These are phyloP conservation scores for Murraya paniculata DNA, from an alignment of 345 rosid genomes.

Conservation along the genomic window DNA sequence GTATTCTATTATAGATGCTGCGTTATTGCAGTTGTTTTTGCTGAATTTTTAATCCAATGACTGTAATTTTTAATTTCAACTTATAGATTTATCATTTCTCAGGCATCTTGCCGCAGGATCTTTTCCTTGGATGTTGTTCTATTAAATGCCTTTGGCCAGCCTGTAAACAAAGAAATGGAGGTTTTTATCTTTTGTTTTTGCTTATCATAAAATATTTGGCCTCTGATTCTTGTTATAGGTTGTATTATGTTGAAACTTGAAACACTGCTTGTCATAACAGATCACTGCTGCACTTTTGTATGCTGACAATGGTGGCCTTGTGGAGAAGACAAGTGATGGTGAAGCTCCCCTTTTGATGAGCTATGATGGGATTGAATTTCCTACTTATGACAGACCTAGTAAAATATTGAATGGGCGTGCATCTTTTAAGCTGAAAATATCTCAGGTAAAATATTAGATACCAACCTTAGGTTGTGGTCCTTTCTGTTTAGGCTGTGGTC, in stretches of 20 bases:
- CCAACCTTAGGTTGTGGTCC: constrained; percentile 2
- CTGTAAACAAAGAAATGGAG: constrained; percentile 64
- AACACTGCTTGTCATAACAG: constrained; percentile 29
- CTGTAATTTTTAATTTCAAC: background rate
- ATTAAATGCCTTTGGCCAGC: constrained; percentile 56
- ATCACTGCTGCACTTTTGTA: constrained; percentile 71
- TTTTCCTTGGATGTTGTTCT: constrained; percentile 73
- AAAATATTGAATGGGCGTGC: constrained; percentile 64
- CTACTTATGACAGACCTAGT: constrained; percentile 58
- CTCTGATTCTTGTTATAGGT: background rate
- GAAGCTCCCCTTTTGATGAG: constrained; percentile 75
- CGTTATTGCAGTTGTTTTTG: background rate
- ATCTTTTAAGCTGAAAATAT: constrained; percentile 76
- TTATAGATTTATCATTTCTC: constrained; percentile 18
- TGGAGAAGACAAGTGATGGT: constrained; percentile 61
- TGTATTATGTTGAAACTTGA: constrained; percentile 12
- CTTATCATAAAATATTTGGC: background rate
- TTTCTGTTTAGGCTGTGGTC: too few species aligned
- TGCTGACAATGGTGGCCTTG: constrained; percentile 60
- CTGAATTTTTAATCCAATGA: background rate
- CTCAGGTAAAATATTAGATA: constrained; percentile 50
- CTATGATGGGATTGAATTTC: constrained; percentile 74
- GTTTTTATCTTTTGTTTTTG: constrained; percentile 33
- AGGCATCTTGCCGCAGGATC: constrained; percentile 72
- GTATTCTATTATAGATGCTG: background rate